Conservation (phyloP, 441 rosid genomes). For the Adansonia grandidieri region DNA sequence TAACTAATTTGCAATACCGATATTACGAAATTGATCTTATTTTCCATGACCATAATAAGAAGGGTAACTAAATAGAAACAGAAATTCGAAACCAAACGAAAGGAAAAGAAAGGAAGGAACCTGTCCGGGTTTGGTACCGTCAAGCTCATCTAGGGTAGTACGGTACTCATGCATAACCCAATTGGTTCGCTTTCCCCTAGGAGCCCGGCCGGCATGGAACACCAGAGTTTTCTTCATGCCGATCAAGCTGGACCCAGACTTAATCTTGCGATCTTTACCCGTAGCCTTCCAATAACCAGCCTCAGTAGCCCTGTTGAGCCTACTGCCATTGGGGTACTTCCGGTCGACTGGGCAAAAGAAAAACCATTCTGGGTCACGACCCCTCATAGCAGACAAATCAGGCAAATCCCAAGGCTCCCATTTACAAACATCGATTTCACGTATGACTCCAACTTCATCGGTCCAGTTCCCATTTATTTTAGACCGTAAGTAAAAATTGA, state of each 20-base stretch:
- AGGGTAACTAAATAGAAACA: no score
- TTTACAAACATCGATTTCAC: constrained; percentile 2
- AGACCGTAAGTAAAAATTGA: not conserved
- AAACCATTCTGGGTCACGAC: not conserved
- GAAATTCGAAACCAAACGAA: not conserved
- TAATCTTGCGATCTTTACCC: constrained; percentile 14
- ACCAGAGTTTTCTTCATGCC: constrained; percentile 8
- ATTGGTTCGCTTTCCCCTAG: not conserved
- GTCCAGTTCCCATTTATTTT: not conserved
- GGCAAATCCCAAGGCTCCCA: not conserved
- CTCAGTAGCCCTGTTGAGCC: not conserved
- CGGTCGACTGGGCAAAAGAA: not conserved
- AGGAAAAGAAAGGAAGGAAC: not conserved
- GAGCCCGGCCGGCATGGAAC: not conserved
- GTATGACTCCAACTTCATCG: not conserved
- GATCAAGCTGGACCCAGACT: constrained; percentile 10
- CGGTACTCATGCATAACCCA: constrained; percentile 7
- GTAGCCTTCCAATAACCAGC: constrained; percentile 15
- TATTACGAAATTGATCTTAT: not conserved
- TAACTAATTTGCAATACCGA: not conserved
- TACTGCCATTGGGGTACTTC: not conserved
- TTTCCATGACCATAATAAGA: not conserved
- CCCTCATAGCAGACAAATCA: not conserved
- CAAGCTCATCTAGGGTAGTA: not conserved
- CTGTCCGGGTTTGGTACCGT: not conserved